Evolutionary conservation across 2,329 filamentous ascomycete species (phyloP).

Genomic region (Ciborinia camelliae): DNA sequence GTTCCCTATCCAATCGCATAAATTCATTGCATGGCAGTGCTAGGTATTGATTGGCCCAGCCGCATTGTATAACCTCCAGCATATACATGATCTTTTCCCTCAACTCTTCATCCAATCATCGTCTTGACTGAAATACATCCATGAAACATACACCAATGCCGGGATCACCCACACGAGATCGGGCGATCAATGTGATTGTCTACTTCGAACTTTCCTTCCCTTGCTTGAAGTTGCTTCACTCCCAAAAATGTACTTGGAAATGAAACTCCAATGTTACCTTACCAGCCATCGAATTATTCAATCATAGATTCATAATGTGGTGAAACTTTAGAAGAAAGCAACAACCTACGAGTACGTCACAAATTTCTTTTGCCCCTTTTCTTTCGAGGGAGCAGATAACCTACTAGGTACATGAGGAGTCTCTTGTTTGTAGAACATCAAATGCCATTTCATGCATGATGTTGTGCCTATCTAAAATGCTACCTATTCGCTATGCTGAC

Average conservation of each 20-base stretch:
- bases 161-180: not conserved
- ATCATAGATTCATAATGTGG: not conserved
- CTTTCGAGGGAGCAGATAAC: not conserved
- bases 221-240: not conserved
- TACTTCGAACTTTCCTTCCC: slow-evolving; percentile 8
- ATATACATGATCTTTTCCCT: not conserved
- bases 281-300: not conserved
- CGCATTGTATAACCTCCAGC: not conserved
- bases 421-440: slow-evolving; percentile 14
- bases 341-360: not conserved
- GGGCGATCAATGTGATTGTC: slow-evolving; percentile 7
- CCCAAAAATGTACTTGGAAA: not conserved
- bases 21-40: not conserved
- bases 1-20: not conserved
- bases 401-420: not conserved
- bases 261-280: not conserved
- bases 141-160: not conserved
- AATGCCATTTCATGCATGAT: slow-evolving; percentile 20
- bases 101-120: not conserved
- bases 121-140: not conserved
- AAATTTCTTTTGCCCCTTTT: not conserved
- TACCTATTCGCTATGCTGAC: slow-evolving; percentile 28
- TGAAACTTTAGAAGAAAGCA: not conserved
- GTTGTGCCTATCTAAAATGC: slow-evolving; percentile 16
- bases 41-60: not conserved